Evolutionary conservation across 2,329 filamentous ascomycete genomes (phyloP).

Genomic region (Raffaelea ambrosiae): DNA sequence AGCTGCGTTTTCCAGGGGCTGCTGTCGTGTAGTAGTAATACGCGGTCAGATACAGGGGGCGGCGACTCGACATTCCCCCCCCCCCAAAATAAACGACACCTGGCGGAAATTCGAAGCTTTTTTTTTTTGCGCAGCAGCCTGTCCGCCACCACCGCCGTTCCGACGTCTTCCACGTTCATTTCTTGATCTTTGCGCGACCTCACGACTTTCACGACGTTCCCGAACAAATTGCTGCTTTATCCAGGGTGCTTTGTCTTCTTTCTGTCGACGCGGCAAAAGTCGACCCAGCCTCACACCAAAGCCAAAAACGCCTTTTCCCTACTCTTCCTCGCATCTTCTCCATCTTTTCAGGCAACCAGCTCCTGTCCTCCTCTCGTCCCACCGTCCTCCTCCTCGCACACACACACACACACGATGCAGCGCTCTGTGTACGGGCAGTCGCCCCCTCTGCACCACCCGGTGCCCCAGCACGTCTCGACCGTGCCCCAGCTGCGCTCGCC

Average conservation of each 20-base stretch:
- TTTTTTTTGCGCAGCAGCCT: too few species aligned
- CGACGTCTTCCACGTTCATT: too few species aligned
- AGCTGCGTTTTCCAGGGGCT: too few species aligned
- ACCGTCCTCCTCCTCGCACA: background rate
- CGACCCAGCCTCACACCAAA: background rate
- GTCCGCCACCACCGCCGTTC: too few species aligned
- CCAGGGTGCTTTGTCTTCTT: too few species aligned
- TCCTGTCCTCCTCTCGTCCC: background rate
- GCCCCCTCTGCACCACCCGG: constrained; percentile 90
- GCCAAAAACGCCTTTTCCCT: background rate
- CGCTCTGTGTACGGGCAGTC: constrained; percentile 77
- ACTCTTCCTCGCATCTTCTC: background rate
- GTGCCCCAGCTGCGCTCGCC: constrained; percentile 95
- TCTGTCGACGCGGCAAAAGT: too few species aligned
- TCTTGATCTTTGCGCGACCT: too few species aligned
- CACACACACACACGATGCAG: constrained; percentile 57
- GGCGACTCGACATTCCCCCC: too few species aligned
- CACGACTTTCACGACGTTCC: too few species aligned
- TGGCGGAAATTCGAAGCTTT: constrained; percentile 1
- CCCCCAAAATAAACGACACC: constrained; percentile 6
- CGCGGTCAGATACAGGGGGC: too few species aligned
- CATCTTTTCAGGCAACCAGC: background rate
- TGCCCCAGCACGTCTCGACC: constrained; percentile 96
- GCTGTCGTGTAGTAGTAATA: too few species aligned
- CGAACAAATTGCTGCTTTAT: too few species aligned